Base-by-base conservation (phyloP, 2,329 filamentous ascomycete species). In the Calonectria hongkongensis region DNA sequence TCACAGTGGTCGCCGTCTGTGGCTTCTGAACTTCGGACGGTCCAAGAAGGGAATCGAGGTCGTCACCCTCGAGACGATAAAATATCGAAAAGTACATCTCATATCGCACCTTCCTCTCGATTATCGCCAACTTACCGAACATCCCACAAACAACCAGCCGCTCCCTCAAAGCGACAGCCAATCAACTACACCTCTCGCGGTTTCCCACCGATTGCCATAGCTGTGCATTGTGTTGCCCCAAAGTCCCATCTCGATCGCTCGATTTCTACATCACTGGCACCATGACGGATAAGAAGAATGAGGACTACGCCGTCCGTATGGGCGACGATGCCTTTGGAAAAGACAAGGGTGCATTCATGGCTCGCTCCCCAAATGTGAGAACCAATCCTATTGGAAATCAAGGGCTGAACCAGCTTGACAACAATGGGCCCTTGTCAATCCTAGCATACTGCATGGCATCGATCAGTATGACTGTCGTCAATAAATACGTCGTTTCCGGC, bases 401-500 rank as follows among this genome's bases (percentile, higher is more conserved):
- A 16, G 54, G 67, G 27, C 66, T 80, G 21, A 75, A 74, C 45
- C 86, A 87, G 79, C 83, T 95, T 74, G 90, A 93, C 80, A 95
- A 95, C 86, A 97, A 92, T 84, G 94, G 95, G 18, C 87, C 91
- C 56, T 83, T 97, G 60, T 95, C 96, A 27, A 94, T 99, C 79
- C 83, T 98, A 76, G 92, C 94, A 62, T 99, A 99, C 88, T 99
- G 97, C 85, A 88, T 94, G 81, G 95, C 96, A 66, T 98, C 96
- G n/a, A 99, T 99, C 83, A 91, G 96, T 84, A 99, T 99, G 97
- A 99, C 97, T 9, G 94, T 98, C n/a, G 97, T 97, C 84, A 99
- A 99, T 88, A 99, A 99, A 89, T 99, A 97, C 84, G 96, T 98
- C 75, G 92, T 99, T 58, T 98, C 95, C 9, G 97, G 97, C 73